Evolutionary conservation across 257 asterid species (phyloP).

Genomic region (Salvia miltiorrhiza): DNA sequence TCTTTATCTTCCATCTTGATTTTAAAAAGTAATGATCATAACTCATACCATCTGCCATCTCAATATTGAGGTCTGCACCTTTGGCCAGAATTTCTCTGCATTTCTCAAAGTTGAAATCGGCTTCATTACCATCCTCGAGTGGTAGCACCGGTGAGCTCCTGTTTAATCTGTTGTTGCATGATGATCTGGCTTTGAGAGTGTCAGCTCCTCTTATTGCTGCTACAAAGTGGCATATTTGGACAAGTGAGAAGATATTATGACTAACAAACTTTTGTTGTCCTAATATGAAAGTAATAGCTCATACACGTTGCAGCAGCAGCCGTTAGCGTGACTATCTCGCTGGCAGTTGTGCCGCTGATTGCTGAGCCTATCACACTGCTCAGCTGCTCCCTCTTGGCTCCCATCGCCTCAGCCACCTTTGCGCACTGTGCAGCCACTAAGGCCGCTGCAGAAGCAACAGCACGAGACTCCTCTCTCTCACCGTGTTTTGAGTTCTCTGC

Average conservation of each 20-base stretch:
- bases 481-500: constrained; percentile 52
- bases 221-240: constrained; percentile 10
- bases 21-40: not conserved
- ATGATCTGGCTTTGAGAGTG: constrained; percentile 69
- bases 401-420: constrained; percentile 92
- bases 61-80: constrained; percentile 63
- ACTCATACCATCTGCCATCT: constrained; percentile 63
- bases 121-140: constrained; percentile 49
- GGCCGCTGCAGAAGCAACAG: constrained; percentile 85
- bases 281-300: not conserved
- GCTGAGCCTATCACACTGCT: constrained; percentile 66
- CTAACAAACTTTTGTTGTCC: not conserved
- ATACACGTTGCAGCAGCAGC: constrained; percentile 89
- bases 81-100: constrained; percentile 60
- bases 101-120: constrained; percentile 58
- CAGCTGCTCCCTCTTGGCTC: constrained; percentile 81
- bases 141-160: constrained; percentile 69
- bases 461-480: constrained; percentile 43
- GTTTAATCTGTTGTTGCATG: constrained; percentile 50
- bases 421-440: constrained; percentile 91
- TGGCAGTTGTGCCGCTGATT: constrained; percentile 50
- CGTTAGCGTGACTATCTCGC: constrained; percentile 67
- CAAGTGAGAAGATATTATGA: not conserved
- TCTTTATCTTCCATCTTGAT: not conserved
- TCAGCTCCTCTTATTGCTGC: constrained; percentile 89